phyloP scores from a whole-genome alignment of 176 grass and related monocot species.

The Stipa capillata region DNA sequence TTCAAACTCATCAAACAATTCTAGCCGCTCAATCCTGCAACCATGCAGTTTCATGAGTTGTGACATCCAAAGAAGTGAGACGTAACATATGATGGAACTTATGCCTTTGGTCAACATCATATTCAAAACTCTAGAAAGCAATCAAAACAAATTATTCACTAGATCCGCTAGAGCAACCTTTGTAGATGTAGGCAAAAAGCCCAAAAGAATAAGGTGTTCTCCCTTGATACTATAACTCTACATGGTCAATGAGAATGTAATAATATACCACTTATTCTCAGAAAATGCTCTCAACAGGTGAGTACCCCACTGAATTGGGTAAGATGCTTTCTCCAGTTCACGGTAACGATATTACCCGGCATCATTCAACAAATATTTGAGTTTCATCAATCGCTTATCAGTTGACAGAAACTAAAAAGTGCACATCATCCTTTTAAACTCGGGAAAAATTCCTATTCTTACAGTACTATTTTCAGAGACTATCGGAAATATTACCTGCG shows the following conservation, averaged over 20 bases:
- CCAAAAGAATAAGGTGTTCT: background rate
- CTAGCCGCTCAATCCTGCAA: conserved; percentile 81
- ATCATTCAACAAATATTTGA: background rate
- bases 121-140: background rate
- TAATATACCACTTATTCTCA: background rate
- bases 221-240: background rate
- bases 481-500: conserved; percentile 47
- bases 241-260: background rate
- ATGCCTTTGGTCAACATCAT: background rate
- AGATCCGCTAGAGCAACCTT: background rate
- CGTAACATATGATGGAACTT: background rate
- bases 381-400: background rate
- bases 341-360: background rate
- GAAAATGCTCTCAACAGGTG: background rate
- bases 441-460: background rate
- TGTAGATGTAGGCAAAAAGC: background rate
- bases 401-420: background rate
- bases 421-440: background rate
- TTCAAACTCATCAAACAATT: conserved; percentile 98
- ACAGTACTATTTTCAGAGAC: background rate
- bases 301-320: background rate
- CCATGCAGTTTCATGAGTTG: background rate
- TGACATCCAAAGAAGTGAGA: background rate
- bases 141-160: background rate
- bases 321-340: background rate